Base-by-base conservation (phyloP, 495 filamentous ascomycete genomes). In the Lepraria neglecta region DNA sequence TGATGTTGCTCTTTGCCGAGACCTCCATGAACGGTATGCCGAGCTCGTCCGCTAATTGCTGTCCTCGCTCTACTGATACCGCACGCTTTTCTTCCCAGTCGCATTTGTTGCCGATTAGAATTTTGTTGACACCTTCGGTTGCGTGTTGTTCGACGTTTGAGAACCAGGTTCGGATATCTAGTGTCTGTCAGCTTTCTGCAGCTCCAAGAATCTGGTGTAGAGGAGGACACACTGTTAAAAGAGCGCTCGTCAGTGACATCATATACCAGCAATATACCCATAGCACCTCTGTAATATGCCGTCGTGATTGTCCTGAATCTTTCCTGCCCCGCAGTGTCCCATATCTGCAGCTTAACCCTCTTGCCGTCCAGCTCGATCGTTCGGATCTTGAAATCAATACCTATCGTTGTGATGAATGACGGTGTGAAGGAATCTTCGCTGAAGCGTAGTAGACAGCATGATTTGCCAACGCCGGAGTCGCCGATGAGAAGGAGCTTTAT, bases 61-160 rank as follows among this genome's bases (percentile, higher is more conserved):
- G 92, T 63, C 94, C 94, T 70, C 87, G 88, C 73, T 97, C 91
- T 51, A 87, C 96, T 30, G 90, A 90, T 21, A 99, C 88, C 19
- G 86, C 89, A 64, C 95, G 84, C 80, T 97, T 99, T 75, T 99
- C 94, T 76, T 97, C 92, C 95, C 95, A 97, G 77, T 99, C 94
- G 76, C 94, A 98, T 77, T 99, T 99, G 81, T 99, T 99, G 68
- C 94, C 94, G 62, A 99, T 96, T 54, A 99, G 85, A 69, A 99
- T 97, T 80, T 97, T 99, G 85, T 97, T 96, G 66, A 99, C 94
- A 65, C 95, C 95, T 77, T 97, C 94, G 62, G 92, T 97, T 53
- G 95, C 94, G 77, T 99, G 95, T 73, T 97, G 92, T 72, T 98
- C 94, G 57, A 98, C 94, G 78, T 98, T 97, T 65, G 90, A 92